phyloP scores from a whole-genome alignment of 495 filamentous ascomycete genomes.

The Neurospora hispaniola region DNA sequence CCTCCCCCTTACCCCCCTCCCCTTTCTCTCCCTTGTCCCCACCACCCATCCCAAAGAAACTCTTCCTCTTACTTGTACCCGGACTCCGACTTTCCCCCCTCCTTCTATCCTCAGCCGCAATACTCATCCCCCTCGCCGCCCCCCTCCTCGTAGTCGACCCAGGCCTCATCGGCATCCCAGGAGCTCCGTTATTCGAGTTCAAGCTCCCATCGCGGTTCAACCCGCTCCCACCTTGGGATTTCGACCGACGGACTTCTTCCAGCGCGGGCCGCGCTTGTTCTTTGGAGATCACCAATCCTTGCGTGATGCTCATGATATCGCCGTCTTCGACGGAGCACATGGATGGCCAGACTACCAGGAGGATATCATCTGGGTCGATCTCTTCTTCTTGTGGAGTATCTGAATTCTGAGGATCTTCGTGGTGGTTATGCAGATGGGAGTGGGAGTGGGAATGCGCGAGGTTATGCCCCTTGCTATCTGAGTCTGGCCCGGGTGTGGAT shows the following conservation, averaged over 20 bases:
- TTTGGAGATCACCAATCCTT: slow-evolving; percentile 27
- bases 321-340: slow-evolving; percentile 29
- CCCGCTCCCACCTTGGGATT: not conserved
- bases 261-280: slow-evolving; percentile 26
- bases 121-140: not conserved
- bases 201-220: not conserved
- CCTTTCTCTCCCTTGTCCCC: not conserved
- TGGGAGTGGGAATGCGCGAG: not conserved
- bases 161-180: not conserved
- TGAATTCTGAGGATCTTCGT: not conserved
- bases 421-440: not conserved
- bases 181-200: not conserved
- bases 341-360: slow-evolving; percentile 28
- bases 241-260: slow-evolving; percentile 15
- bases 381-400: slow-evolving; percentile 2
- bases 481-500: not conserved
- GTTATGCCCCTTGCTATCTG: not conserved
- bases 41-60: not conserved
- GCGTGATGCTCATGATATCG: slow-evolving; percentile 26
- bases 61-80: not conserved
- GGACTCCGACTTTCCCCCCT: not conserved
- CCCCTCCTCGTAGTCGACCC: not conserved
- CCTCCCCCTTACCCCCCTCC: not conserved
- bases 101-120: not conserved
- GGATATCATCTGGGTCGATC: slow-evolving; percentile 26